Evolutionary conservation across 805 yeast species (phyloP).

Genomic region (Metschnikowia cerradonensis): DNA sequence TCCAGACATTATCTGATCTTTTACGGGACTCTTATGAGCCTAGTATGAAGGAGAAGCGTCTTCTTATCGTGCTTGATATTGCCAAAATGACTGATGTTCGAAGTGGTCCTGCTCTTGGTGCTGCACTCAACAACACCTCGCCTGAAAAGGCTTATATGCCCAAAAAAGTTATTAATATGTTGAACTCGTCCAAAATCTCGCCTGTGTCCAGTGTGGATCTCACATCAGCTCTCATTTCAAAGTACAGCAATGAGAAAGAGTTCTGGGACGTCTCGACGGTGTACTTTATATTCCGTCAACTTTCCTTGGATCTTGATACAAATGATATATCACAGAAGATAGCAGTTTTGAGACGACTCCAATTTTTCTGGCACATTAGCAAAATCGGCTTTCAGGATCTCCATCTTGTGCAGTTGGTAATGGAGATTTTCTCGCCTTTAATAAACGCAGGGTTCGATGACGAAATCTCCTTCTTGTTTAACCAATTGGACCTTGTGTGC

Average conservation of each 20-base stretch:
- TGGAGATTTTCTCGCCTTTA: conserved; percentile 4
- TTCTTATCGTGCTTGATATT: conserved; percentile 34
- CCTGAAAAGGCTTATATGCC: not conserved
- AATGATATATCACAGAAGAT: not conserved
- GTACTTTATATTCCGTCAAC: conserved; percentile 37
- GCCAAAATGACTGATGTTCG: conserved; percentile 40
- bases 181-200: conserved; percentile 15
- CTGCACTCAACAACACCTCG: not conserved
- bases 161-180: not conserved
- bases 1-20: conserved; percentile 12
- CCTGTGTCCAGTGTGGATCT: conserved; percentile 26
- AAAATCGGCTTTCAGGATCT: not conserved
- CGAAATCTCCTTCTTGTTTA: conserved; percentile 12
- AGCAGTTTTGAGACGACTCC: conserved; percentile 7
- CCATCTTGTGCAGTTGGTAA: not conserved
- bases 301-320: conserved; percentile 4
- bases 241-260: conserved; percentile 14
- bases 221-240: conserved; percentile 21
- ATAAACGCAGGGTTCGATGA: conserved; percentile 1
- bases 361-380: conserved; percentile 8
- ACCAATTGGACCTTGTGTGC: conserved; percentile 5
- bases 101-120: conserved; percentile 17
- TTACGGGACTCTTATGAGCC: conserved; percentile 20
- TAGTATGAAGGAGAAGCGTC: conserved; percentile 23
- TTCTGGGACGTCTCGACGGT: conserved; percentile 35